Evolutionary conservation across 1,284 basidiomycete species (phyloP), one percentile per base, ranked within the genome.

Genomic region (Boletus semigastroideus): DNA sequence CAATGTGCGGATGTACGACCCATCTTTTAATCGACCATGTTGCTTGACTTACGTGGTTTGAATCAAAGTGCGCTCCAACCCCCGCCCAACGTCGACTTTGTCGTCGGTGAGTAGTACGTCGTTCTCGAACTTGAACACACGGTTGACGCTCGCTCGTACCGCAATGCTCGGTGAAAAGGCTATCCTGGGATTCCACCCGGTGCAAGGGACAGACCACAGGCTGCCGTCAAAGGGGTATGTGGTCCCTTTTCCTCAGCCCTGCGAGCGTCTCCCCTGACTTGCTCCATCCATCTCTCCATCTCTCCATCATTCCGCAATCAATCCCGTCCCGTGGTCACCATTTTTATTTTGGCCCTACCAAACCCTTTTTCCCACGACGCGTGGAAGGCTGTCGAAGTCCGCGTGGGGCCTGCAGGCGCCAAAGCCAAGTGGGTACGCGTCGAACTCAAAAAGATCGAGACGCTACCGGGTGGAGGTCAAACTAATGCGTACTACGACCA

Each of bases 381-480:
- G 8, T 48, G 48, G 4, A 60, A 91, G 89, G 83, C 87, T n/a
- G 79, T 94, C 54, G 92, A 94, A 70, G 79, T 94, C 9, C 83
- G 92, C 33, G 76, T 86, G 19, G 84, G 82, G 11, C 74, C 78
- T 4, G 75, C 82, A 58, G 86, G 87, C n/a, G 82, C 90, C 63
- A 94, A 92, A 74, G 90, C 90, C 22, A 92, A 92, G 72, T 94
- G 89, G 85, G 85, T 95, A 27, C 83, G 87, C 58, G 84, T 94
- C 55, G 91, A 94, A 72, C 77, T 94, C 63, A 82, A 89, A 61
- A 93, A 92, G 74, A 82, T 92, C 40, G 92, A 95, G 71, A 85
- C 81, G 2, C 75, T 92, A 42, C 89, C 90, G 2, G 82, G 83
- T 17, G 87, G 84, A 28, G 84, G 86, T 11, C 72, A 76, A 55